These are phyloP conservation scores for Anisodus tanguticus DNA, from an alignment of 257 asterid species.

Conservation along the genomic window DNA sequence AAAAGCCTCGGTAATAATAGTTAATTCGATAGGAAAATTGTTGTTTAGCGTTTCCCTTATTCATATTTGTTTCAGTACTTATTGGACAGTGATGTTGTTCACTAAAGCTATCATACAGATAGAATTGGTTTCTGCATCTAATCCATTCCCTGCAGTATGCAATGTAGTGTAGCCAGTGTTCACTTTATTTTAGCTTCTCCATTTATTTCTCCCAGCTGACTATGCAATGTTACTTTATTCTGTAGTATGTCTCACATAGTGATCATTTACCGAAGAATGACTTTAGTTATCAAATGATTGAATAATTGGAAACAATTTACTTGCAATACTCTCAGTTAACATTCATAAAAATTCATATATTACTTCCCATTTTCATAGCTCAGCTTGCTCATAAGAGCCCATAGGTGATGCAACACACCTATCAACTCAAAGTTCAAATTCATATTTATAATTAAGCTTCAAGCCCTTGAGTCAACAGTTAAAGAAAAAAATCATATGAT, in stretches of 20 bases:
- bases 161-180: neutral
- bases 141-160: neutral
- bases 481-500: neutral
- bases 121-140: neutral
- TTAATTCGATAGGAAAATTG: neutral
- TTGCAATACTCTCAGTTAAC: neutral
- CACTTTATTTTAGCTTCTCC: neutral
- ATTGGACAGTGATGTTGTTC: neutral
- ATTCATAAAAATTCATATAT: too few relatives aligned
- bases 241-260: neutral
- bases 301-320: neutral
- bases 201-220: neutral
- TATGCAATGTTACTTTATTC: neutral
- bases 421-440: neutral
- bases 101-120: neutral
- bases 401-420: neutral
- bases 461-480: neutral
- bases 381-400: neutral
- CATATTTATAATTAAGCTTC: neutral
- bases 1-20: neutral
- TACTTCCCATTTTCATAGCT: neutral
- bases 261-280: neutral
- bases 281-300: neutral
- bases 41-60: neutral
- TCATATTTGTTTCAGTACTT: neutral